Conservation (phyloP, 108 stramenopile species). For the Skeletonema marinoi region DNA sequence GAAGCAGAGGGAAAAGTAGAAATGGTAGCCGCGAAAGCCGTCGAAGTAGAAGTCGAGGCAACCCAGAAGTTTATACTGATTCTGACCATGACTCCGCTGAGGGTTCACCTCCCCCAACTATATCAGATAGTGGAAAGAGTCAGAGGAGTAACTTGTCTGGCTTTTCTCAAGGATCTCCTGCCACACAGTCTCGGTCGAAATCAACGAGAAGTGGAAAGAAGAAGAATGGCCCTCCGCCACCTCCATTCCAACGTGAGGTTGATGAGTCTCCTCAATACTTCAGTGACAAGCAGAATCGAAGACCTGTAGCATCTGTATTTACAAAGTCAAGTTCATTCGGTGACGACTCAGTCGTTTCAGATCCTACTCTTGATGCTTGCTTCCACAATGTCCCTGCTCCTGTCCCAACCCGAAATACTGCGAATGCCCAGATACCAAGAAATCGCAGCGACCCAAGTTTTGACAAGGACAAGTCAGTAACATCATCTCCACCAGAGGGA, state of each 20-base stretch:
- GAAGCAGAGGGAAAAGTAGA: not conserved
- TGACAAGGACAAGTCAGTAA: not conserved
- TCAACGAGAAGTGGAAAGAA: not conserved
- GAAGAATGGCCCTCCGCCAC: constrained; percentile 14
- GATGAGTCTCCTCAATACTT: not conserved
- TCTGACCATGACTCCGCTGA: not conserved
- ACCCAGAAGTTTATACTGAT: not conserved
- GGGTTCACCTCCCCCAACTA: not conserved
- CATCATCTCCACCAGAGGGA: not conserved
- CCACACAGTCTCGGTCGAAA: not conserved
- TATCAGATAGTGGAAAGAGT: not conserved
- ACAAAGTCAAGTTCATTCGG: not conserved
- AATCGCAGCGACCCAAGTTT: not conserved
- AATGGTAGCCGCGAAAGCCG: not conserved
- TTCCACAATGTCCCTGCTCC: not conserved
- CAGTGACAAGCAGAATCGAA: not conserved
- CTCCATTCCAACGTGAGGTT: constrained; percentile 19
- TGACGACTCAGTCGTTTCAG: constrained; percentile 11
- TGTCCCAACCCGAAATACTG: not conserved
- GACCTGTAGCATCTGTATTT: not conserved
- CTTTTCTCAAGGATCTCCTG: not conserved
- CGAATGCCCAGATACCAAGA: not conserved
- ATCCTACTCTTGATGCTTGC: constrained; percentile 34
- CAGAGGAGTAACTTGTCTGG: not conserved
- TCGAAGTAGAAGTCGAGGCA: not conserved